These are phyloP conservation scores for Paramecium pentaurelia DNA, from an alignment of 73 alveolate genomes.

Conservation along the genomic window DNA sequence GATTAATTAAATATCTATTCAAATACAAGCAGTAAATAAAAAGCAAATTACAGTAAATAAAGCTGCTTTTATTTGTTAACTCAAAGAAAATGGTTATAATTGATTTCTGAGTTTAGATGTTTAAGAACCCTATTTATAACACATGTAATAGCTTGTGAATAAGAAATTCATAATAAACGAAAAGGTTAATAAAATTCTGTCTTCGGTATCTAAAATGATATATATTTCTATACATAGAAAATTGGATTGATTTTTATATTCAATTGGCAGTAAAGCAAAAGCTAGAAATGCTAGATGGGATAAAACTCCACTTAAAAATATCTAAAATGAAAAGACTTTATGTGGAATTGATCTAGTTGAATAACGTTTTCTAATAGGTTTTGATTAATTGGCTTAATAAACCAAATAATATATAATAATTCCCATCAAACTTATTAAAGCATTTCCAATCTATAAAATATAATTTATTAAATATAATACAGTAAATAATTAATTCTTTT, in stretches of 20 bases:
- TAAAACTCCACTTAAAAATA: neutral
- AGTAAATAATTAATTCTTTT: slow-evolving; percentile 44
- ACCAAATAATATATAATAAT: slow-evolving; percentile 12
- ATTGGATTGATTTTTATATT: slow-evolving; percentile 33
- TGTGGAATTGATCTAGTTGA: neutral
- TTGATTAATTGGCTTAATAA: neutral
- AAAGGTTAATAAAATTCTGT: slow-evolving; percentile 15
- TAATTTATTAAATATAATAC: neutral
- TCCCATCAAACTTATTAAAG: slow-evolving; percentile 24
- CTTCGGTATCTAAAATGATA: slow-evolving; percentile 32
- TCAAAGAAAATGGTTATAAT: neutral
- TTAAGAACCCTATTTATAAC: neutral
- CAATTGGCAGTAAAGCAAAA: slow-evolving; percentile 27
- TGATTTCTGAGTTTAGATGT: neutral
- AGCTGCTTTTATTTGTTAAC: slow-evolving; percentile 32
- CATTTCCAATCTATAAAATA: slow-evolving; percentile 43
- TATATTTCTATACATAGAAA: neutral
- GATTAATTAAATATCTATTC: neutral
- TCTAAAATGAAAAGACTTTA: neutral
- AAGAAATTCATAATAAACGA: slow-evolving; percentile 24
- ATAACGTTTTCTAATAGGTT: neutral
- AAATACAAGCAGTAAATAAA: slow-evolving; percentile 26
- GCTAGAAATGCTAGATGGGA: slow-evolving; percentile 20
- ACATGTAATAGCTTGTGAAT: slow-evolving; percentile 30
- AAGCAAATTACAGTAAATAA: slow-evolving; percentile 18